Base-by-base conservation (phyloP, 2,329 filamentous ascomycete species). In the Nothophoma quercina region DNA sequence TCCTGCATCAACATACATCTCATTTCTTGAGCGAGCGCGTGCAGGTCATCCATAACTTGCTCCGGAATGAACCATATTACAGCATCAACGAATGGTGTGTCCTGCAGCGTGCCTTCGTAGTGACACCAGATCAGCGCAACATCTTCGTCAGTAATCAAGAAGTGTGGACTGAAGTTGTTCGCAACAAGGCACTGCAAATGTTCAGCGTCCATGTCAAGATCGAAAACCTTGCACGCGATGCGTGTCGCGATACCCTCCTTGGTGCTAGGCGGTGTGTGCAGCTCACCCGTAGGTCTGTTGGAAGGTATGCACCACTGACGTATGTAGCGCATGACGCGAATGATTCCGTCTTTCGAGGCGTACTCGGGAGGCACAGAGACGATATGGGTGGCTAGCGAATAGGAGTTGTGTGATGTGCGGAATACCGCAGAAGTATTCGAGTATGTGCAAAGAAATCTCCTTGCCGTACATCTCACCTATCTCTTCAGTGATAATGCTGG, bases 271-370 rank as follows among this genome's bases (percentile, higher is more conserved):
- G 55, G 55, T 1, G 44, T 47, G 4, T n/a, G 23, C 4, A 56
- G 23, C 13, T 52, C 49, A 6, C 43, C 39, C 2, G 26, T 40
- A 2, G 29, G 26, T 8, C 26, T 23, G 13, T 30, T 34, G 1
- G 26, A 19, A 10, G 21, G 5, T 2, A 32, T 32, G 22, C 54
- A 53, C 29, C 43, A 52, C 19, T 44, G 43, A 9, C 36, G 40
- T 49, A 56, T 56, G 23, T 48, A 56, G 13, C 49, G 26, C 8
- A 56, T 26, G 9, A 53, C 44, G 5, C 44, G 30, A 5, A 36
- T 15, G 8, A 52, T 25, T 2, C 43, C 54, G 6, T 26, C 21
- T 21, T 28, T 36, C 2, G 35, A 36, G 8, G 39, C 39, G 10
- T 30, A 16, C 7, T 34, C n/a, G 2, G 43, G n/a, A 22, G 34